Evolutionary conservation across 192 early-diverging fungal genomes (phyloP).

Genomic region (Umbelopsis isabellina): DNA sequence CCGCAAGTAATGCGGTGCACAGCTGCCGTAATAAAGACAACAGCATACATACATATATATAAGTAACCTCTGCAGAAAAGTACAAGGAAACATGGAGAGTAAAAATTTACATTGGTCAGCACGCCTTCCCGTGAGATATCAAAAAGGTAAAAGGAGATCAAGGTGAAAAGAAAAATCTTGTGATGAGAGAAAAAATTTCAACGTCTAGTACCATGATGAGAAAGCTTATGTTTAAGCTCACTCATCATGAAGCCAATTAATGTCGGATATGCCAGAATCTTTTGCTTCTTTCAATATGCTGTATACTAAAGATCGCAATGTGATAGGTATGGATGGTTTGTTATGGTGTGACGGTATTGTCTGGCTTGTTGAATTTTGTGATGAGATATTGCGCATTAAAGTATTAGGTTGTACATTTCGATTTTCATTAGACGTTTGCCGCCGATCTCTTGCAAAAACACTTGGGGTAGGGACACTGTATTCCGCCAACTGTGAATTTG

Average conservation of each 20-base stretch:
- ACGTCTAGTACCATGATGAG: neutral
- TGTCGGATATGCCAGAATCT: constrained; percentile 26
- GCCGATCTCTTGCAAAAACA: constrained; percentile 12
- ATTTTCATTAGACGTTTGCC: neutral
- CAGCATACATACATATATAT: too few species aligned
- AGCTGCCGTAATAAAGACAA: too few species aligned
- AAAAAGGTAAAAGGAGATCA: neutral
- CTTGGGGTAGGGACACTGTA: neutral
- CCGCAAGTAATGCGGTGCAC: too few species aligned
- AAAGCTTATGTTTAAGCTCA: neutral
- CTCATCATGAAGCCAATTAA: constrained; percentile 34
- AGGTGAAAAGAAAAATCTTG: neutral
- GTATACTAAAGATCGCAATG: constrained; percentile 22
- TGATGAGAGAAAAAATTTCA: neutral
- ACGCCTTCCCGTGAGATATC: too few species aligned
- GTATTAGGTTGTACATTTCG: neutral
- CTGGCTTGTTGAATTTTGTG: neutral
- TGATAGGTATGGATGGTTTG: constrained; percentile 8
- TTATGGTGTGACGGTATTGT: neutral
- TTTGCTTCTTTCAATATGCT: constrained; percentile 34
- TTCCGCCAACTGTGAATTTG: constrained; percentile 7
- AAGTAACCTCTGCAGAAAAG: too few species aligned
- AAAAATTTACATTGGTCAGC: too few species aligned
- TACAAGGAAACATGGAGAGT: too few species aligned
- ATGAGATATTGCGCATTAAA: neutral